Evolutionary conservation across 352 stramenopile species (phyloP), one percentile per base, ranked within the genome.

Genomic region (Globisporangium solare): DNA sequence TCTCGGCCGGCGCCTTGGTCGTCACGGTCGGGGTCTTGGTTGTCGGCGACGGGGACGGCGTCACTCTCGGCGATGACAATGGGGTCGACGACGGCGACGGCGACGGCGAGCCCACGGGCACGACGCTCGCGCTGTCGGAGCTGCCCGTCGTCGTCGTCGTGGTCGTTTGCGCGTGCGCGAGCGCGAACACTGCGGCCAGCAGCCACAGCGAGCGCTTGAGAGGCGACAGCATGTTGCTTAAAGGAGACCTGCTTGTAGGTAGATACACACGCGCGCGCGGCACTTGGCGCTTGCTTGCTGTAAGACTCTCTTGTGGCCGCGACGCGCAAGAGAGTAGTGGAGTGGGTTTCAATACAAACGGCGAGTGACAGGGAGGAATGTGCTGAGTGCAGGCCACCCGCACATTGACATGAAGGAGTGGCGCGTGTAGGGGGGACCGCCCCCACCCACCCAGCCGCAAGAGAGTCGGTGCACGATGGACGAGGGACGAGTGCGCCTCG

Each of bases 21-120:
- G 56, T 64, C 21, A 58, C 66, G 13, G 61, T 67, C 41, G 68
- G 67, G 45, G 42, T 63, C 7, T 50, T 68, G 6, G 54, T 70
- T 37, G 51, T 63, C n/a, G 52, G 27, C 27, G 24, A 35, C 43
- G 73, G 58, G 20, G 63, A 60, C 46, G 74, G 61, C 17, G 56
- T 60, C 42, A 60, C 45, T 41, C 56, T 64, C 42, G 61, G 48
- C 20, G 52, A 50, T 22, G 74, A 46, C 31, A 54, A 51, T 21
- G 45, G 17, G 12, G 37, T 46, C 6, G 48, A 37, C 12, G 50
- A 31, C 20, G 50, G 27, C 51, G 42, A 57, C 39, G 40, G 40
- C 10, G 51, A 50, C 45, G 46, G 37, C 18, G 54, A 47, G 2
- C 18, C 32, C 3, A 45, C 21, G 5, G 45, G 37, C 27, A 54